Conservation (phyloP, 2,329 filamentous ascomycete genomes). For the Aspergillus fumigatus region DNA sequence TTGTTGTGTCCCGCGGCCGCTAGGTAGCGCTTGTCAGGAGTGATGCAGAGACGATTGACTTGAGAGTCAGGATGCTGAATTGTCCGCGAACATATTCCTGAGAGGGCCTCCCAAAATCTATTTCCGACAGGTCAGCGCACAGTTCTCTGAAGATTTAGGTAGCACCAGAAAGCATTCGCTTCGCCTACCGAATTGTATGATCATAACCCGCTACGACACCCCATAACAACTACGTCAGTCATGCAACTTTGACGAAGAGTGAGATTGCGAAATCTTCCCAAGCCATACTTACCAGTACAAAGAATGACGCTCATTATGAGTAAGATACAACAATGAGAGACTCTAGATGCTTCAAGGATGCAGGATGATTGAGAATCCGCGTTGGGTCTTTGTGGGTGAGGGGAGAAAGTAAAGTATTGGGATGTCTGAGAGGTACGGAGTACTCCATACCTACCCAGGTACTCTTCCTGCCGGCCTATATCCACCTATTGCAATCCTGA, state of each 20-base stretch:
- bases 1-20: slow-evolving; percentile 76
- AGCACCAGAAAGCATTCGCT: not conserved
- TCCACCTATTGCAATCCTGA: not conserved
- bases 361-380: slow-evolving; percentile 2
- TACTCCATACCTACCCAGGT: no score
- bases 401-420: not conserved
- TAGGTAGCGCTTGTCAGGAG: slow-evolving; percentile 93
- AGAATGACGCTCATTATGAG: slow-evolving; percentile 61
- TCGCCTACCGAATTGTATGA: slow-evolving; percentile 65
- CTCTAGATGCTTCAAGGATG: slow-evolving; percentile 1
- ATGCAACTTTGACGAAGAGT: not conserved
- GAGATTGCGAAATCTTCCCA: not conserved
- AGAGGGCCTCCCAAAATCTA: slow-evolving; percentile 97
- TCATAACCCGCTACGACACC: slow-evolving; percentile 61
- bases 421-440: no score
- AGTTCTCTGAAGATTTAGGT: no score
- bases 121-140: slow-evolving; percentile 4
- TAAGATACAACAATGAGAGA: not conserved
- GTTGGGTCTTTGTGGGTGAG: not conserved
- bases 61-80: slow-evolving; percentile 98
- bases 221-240: not conserved
- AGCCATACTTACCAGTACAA: slow-evolving; percentile 53
- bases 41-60: slow-evolving; percentile 97
- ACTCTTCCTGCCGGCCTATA: slow-evolving; percentile 14
- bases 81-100: slow-evolving; percentile 94